Conservation (phyloP, 2,329 filamentous ascomycete genomes). For the Epichloe coenophiala region DNA sequence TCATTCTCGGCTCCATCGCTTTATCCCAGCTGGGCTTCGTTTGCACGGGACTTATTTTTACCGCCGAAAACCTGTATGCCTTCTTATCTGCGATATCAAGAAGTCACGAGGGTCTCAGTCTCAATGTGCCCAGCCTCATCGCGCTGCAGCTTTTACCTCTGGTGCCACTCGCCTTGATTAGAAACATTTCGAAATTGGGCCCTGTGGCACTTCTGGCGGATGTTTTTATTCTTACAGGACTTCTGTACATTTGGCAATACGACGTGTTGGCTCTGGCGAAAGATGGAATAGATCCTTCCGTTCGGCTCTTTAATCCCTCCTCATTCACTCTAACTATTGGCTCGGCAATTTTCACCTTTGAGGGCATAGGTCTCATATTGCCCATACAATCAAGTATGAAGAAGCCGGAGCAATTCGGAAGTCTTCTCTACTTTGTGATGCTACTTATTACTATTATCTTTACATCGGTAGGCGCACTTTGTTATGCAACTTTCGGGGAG, state of each 20-base stretch:
- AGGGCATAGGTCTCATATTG: conserved; percentile 64
- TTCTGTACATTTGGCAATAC: conserved; percentile 62
- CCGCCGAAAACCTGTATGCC: conserved; percentile 57
- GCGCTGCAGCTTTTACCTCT: conserved; percentile 50
- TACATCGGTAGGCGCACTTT: conserved; percentile 57
- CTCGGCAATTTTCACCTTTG: conserved; percentile 64
- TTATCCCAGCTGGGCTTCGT: conserved; percentile 69
- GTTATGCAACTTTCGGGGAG: conserved; percentile 60
- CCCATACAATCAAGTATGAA: conserved; percentile 68
- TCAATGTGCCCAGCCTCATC: conserved; percentile 43
- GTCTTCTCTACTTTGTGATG: conserved; percentile 56
- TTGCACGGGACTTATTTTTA: conserved; percentile 65
- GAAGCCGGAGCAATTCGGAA: conserved; percentile 52
- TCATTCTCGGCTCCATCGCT: conserved; percentile 58
- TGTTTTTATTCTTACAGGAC: conserved; percentile 55
- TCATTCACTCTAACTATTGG: conserved; percentile 60
- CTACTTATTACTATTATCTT: conserved; percentile 59
- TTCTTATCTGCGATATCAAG: conserved; percentile 51
- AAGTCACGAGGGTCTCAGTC: conserved; percentile 34
- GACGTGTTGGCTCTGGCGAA: conserved; percentile 44
- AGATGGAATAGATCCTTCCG: conserved; percentile 43
- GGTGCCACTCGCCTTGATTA: conserved; percentile 54
- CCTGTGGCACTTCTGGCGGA: conserved; percentile 57
- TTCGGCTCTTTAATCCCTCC: conserved; percentile 56
- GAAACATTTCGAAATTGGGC: conserved; percentile 63